Percentiles rank a stretch among this genome's conserved stretches.
Evolutionary conservation across 352 stramenopile species (phyloP).

Genomic region (Thalassiosira hispida): DNA sequence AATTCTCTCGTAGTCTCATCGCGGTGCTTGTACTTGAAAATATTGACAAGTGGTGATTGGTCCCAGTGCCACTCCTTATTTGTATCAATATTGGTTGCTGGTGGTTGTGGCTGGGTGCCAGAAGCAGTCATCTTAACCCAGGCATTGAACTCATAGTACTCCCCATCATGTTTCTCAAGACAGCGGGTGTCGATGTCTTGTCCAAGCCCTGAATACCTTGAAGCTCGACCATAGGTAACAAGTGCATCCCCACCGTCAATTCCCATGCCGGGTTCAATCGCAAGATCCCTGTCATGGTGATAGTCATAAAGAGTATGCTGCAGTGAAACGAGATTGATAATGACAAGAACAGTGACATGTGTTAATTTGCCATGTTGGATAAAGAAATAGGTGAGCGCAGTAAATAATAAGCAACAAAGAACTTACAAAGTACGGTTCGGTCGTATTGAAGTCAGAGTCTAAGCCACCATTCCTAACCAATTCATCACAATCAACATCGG

Average conservation of each 20-base stretch:
- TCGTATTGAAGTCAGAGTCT: too few relatives aligned
- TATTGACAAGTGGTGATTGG: constrained; percentile 24
- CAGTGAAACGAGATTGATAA: too few relatives aligned
- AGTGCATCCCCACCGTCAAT: constrained; percentile 49
- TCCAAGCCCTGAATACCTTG: constrained; percentile 27
- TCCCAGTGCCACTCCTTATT: constrained; percentile 23
- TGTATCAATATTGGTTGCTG: constrained; percentile 31
- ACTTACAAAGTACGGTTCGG: too few relatives aligned
- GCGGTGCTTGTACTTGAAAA: constrained; percentile 20
- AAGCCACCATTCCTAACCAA: constrained; percentile 43
- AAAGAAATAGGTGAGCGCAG: too few relatives aligned
- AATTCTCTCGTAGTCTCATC: constrained; percentile 35
- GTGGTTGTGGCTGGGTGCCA: constrained; percentile 10
- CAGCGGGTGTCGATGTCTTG: constrained; percentile 57
- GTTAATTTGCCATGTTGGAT: too few relatives aligned
- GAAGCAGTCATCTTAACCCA: constrained; percentile 43
- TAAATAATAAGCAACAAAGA: too few relatives aligned
- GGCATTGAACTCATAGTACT: constrained; percentile 58
- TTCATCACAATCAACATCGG: constrained; percentile 45
- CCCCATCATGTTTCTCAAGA: constrained; percentile 26
- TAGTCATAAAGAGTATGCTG: constrained; percentile 25
- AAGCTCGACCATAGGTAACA: constrained; percentile 29
- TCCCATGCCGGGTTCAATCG: constrained; percentile 27
- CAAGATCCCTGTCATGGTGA: constrained; percentile 2
- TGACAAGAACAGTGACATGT: too few relatives aligned